phyloP scores from a whole-genome alignment of 768 basidiomycete genomes.

The Leccinum subtestaceum region DNA sequence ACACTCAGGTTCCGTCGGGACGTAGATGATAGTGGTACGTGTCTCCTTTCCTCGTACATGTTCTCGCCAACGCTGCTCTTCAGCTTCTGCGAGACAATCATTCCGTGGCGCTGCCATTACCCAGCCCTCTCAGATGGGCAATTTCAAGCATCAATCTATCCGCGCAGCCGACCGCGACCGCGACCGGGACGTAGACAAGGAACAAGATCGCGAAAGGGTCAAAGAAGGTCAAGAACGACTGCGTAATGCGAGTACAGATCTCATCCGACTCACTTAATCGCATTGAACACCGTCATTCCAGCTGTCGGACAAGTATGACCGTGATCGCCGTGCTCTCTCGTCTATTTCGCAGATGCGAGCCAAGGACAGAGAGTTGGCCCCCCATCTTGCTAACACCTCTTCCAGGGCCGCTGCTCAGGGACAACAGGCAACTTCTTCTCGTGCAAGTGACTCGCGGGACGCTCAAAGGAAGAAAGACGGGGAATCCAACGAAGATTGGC shows the following conservation, averaged over 20 bases:
- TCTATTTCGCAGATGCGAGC: conserved; percentile 48
- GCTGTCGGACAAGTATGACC: conserved; percentile 87
- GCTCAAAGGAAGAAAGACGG: conserved; percentile 63
- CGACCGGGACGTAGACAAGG: conserved; percentile 44
- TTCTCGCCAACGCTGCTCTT: conserved; percentile 26
- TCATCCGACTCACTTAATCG: neutral
- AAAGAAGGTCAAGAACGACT: conserved; percentile 78
- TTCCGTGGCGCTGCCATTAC: conserved; percentile 63
- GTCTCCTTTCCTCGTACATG: conserved; percentile 3
- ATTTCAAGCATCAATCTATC: conserved; percentile 85
- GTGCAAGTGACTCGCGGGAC: conserved; percentile 60
- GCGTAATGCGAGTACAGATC: conserved; percentile 51
- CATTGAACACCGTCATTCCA: conserved; percentile 29
- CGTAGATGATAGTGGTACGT: conserved; percentile 67
- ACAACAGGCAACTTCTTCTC: conserved; percentile 37
- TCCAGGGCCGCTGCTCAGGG: conserved; percentile 40
- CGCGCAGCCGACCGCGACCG: conserved; percentile 62
- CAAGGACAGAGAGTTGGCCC: conserved; percentile 67
- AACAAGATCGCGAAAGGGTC: conserved; percentile 58
- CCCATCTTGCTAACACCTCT: conserved; percentile 50
- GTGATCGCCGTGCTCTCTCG: conserved; percentile 63
- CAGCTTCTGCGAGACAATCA: conserved; percentile 57
- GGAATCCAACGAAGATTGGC: conserved; percentile 81
- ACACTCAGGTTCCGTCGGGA: conserved; percentile 68
- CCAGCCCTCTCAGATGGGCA: conserved; percentile 90